phyloP scores from a whole-genome alignment of 1,284 basidiomycete species.

The Neolentinus lepideus region DNA sequence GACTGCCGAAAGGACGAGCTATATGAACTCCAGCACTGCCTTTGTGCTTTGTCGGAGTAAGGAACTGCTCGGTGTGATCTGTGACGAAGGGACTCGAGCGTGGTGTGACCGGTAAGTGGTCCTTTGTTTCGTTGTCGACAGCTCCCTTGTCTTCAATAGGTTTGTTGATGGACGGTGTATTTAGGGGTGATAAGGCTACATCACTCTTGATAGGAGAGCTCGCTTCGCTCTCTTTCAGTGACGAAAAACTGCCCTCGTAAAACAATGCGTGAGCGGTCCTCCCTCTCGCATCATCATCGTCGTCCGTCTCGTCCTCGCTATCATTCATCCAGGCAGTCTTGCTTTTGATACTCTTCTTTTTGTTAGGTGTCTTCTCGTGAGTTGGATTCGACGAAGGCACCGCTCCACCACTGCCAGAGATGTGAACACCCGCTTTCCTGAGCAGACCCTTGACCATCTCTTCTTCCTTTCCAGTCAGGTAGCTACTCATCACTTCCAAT shows the following conservation, averaged over 20 bases:
- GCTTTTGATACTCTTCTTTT: constrained; percentile 1
- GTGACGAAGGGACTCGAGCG: background rate
- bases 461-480: constrained; percentile 27
- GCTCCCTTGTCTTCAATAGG: background rate
- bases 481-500: constrained; percentile 34
- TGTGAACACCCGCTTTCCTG: constrained; percentile 6
- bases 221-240: background rate
- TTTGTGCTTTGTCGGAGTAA: background rate
- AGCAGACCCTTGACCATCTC: constrained; percentile 18
- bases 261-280: constrained; percentile 46
- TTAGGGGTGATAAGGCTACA: background rate
- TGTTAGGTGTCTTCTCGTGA: constrained; percentile 1
- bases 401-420: constrained; percentile 5
- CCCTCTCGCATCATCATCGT: constrained; percentile 36
- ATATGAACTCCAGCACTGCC: background rate
- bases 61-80: background rate
- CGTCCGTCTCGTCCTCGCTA: constrained; percentile 36
- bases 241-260: background rate
- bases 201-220: background rate
- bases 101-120: background rate
- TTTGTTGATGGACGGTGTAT: background rate
- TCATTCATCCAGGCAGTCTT: constrained; percentile 10
- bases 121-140: background rate
- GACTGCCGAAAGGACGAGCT: background rate
- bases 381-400: constrained; percentile 8